Percentiles rank a stretch among this genome's conserved stretches.
Evolutionary conservation across 208 protist genomes (phyloP).

Genomic region (Trypanosoma rangeli): DNA sequence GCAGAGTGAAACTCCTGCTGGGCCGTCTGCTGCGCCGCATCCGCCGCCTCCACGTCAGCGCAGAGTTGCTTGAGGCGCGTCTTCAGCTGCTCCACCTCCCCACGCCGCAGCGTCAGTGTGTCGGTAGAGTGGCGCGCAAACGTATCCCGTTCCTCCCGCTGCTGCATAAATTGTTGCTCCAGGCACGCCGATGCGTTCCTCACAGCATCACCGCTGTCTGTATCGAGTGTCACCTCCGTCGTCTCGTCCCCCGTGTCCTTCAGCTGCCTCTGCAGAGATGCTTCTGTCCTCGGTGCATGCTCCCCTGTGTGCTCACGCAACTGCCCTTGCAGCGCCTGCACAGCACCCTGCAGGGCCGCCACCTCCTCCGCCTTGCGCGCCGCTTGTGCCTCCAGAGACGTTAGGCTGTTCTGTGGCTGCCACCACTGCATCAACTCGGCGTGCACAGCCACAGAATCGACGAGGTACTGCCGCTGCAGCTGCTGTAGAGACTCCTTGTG

Average conservation of each 20-base stretch:
- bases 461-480: conserved; percentile 23
- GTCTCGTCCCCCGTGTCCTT: neutral
- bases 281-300: conserved; percentile 12
- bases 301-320: conserved; percentile 25
- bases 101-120: conserved; percentile 10
- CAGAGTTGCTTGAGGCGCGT: conserved; percentile 32
- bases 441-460: conserved; percentile 6
- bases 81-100: conserved; percentile 28
- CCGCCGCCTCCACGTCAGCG: conserved; percentile 40
- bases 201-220: neutral
- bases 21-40: conserved; percentile 40
- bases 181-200: neutral
- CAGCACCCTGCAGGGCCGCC: conserved; percentile 20
- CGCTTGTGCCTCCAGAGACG: conserved; percentile 1
- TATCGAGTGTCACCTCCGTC: neutral
- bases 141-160: conserved; percentile 12
- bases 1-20: conserved; percentile 32
- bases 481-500: conserved; percentile 11
- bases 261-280: conserved; percentile 6
- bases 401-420: conserved; percentile 11
- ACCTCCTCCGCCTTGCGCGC: conserved; percentile 14
- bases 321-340: conserved; percentile 20
- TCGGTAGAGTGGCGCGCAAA: conserved; percentile 3
- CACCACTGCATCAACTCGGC: conserved; percentile 9
- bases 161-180: neutral